Evolutionary conservation across 345 rosid species (phyloP).

Genomic region (Salix suchowensis): DNA sequence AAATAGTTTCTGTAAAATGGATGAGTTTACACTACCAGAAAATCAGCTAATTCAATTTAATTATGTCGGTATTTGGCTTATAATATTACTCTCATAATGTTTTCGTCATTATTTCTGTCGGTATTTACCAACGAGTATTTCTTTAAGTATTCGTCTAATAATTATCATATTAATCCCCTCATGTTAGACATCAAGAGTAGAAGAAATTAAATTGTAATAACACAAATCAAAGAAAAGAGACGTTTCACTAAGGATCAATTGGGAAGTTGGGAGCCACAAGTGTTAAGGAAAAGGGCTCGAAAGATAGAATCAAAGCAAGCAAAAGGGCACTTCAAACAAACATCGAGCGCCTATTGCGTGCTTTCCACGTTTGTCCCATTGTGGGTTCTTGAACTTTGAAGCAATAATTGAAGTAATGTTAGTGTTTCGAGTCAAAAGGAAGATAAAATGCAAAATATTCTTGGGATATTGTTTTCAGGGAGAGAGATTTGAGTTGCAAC

Average conservation of each 20-base stretch:
- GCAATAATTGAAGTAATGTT: constrained; percentile 22
- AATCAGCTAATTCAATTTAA: no score
- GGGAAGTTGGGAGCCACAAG: not conserved
- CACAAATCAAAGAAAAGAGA: not conserved
- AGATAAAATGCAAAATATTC: not conserved
- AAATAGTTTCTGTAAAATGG: no score
- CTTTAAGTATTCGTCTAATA: no score
- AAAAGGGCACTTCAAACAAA: constrained; percentile 5
- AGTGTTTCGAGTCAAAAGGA: constrained; percentile 15
- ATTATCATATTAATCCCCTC: not conserved
- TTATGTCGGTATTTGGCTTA: no score
- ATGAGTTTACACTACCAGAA: no score
- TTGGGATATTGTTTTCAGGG: not conserved
- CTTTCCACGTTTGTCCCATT: constrained; percentile 2
- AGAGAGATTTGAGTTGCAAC: not conserved
- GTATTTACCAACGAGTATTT: no score
- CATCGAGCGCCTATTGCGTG: not conserved
- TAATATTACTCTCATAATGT: no score
- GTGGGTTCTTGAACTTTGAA: constrained; percentile 11
- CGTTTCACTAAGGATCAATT: no score
- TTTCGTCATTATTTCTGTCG: no score
- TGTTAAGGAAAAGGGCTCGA: not conserved
- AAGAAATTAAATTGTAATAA: not conserved
- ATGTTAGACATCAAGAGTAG: not conserved
- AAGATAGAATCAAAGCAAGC: constrained; percentile 10